Percentiles rank a stretch among this genome's conserved stretches.
Evolutionary conservation across 306 rosid genomes (phyloP).

Genomic region (Luffa acutangula): DNA sequence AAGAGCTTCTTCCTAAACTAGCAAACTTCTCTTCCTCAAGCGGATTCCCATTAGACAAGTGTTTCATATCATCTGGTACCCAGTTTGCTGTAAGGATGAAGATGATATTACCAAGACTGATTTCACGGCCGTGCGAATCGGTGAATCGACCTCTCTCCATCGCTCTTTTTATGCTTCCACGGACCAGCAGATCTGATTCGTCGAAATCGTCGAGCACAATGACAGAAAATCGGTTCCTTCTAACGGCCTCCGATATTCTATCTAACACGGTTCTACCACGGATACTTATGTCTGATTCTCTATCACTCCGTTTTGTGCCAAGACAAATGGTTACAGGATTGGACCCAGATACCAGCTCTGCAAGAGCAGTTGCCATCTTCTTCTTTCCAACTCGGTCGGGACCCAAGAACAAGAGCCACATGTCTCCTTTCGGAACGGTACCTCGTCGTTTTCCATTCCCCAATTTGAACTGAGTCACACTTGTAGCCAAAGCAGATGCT

Average conservation of each 20-base stretch:
- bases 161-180: conserved; percentile 66
- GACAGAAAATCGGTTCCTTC: conserved; percentile 70
- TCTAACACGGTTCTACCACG: conserved; percentile 86
- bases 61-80: conserved; percentile 61
- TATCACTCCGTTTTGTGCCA: conserved; percentile 40
- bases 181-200: conserved; percentile 45
- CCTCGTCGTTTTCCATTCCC: conserved; percentile 58
- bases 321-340: conserved; percentile 50
- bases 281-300: conserved; percentile 44
- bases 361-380: conserved; percentile 85
- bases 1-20: conserved; percentile 37
- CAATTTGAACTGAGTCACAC: conserved; percentile 61
- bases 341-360: conserved; percentile 69
- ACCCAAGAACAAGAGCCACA: conserved; percentile 82
- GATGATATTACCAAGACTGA: conserved; percentile 68
- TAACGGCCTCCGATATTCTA: conserved; percentile 66
- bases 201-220: conserved; percentile 79
- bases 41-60: conserved; percentile 34
- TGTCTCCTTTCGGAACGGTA: conserved; percentile 53
- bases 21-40: conserved; percentile 53
- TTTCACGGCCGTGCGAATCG: conserved; percentile 87
- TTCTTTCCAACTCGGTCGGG: conserved; percentile 85
- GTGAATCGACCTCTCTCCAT: conserved; percentile 78
- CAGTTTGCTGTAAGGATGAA: conserved; percentile 74
- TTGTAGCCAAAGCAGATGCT: conserved; percentile 70